A percentile compares a stretch with the other conserved stretches of the same genome.
phyloP scores from a whole-genome alignment of 1,284 basidiomycete species.

The Cutaneotrichosporon arboriforme region DNA sequence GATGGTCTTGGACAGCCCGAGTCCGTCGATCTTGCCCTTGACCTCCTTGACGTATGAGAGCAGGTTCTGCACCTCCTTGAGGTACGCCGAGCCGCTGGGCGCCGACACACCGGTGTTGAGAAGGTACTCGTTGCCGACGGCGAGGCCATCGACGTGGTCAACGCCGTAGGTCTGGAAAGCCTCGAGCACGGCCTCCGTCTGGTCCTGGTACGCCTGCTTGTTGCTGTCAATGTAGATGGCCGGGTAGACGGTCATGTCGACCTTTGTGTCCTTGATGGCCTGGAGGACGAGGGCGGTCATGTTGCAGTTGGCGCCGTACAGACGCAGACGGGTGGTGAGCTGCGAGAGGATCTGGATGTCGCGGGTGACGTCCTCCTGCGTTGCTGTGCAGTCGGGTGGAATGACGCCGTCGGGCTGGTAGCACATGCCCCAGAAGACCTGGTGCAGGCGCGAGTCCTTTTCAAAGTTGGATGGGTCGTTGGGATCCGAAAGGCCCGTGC shows the following conservation, averaged over 20 bases:
- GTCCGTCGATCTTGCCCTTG: conserved; percentile 54
- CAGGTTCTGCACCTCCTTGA: conserved; percentile 47
- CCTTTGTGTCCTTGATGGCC: conserved; percentile 81
- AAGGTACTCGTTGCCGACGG: conserved; percentile 65
- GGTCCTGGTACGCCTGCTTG: conserved; percentile 62
- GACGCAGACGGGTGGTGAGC: conserved; percentile 41
- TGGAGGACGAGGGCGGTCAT: conserved; percentile 57
- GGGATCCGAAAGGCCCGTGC: conserved; percentile 51
- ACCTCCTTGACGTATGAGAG: conserved; percentile 59
- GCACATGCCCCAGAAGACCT: conserved; percentile 66
- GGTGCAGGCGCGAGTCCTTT: conserved; percentile 58
- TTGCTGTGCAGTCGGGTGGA: conserved; percentile 1
- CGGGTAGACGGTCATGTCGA: conserved; percentile 78
- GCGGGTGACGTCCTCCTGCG: conserved; percentile 36
- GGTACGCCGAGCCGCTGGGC: conserved; percentile 29
- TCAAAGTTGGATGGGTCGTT: conserved; percentile 61
- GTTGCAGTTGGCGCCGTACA: conserved; percentile 52
- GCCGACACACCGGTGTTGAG: conserved; percentile 46
- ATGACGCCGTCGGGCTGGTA: conserved; percentile 57
- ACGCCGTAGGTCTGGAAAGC: conserved; percentile 69
- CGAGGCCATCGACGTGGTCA: conserved; percentile 63
- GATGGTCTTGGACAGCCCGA: conserved; percentile 54
- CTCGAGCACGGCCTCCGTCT: conserved; percentile 60
- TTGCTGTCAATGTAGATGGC: conserved; percentile 70
- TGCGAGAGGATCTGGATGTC: conserved; percentile 49